Evolutionary conservation across 164 flowering plant species (phyloP).

Genomic region (Nymphaea colorata): DNA sequence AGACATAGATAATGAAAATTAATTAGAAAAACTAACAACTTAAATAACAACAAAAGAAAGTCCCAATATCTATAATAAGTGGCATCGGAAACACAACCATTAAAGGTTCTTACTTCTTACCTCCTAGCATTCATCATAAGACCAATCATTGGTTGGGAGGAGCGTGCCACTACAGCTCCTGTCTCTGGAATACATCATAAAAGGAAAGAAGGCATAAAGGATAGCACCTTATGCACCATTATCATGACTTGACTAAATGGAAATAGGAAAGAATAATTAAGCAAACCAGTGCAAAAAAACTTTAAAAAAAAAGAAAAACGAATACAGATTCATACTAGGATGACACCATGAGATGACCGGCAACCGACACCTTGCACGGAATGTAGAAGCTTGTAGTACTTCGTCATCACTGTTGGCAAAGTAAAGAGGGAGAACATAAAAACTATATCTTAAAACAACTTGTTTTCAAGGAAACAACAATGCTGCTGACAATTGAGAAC

Average conservation of each 20-base stretch:
- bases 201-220: not conserved
- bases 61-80: no score
- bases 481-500: not conserved
- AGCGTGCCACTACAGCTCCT: slow-evolving; percentile 97
- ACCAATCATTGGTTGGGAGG: slow-evolving; percentile 98
- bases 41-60: not conserved
- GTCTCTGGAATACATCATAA: slow-evolving; percentile 27
- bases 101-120: slow-evolving; percentile 19
- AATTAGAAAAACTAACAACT: no score
- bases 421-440: slow-evolving; percentile 1
- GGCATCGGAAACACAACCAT: no score
- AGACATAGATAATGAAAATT: no score
- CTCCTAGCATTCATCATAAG: slow-evolving; percentile 97
- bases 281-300: not conserved
- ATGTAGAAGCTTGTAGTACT: slow-evolving; percentile 61
- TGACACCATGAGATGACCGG: slow-evolving; percentile 96
- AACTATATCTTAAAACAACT: not conserved
- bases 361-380: slow-evolving; percentile 82
- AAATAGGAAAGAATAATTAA: not conserved
- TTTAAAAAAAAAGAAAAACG: not conserved
- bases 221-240: not conserved
- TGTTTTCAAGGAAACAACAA: not conserved
- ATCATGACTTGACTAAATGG: not conserved
- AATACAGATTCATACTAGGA: slow-evolving; percentile 32
- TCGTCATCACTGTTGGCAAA: slow-evolving; percentile 46